phyloP scores from a whole-genome alignment of 768 basidiomycete genomes.

The Amanita fuliginea region DNA sequence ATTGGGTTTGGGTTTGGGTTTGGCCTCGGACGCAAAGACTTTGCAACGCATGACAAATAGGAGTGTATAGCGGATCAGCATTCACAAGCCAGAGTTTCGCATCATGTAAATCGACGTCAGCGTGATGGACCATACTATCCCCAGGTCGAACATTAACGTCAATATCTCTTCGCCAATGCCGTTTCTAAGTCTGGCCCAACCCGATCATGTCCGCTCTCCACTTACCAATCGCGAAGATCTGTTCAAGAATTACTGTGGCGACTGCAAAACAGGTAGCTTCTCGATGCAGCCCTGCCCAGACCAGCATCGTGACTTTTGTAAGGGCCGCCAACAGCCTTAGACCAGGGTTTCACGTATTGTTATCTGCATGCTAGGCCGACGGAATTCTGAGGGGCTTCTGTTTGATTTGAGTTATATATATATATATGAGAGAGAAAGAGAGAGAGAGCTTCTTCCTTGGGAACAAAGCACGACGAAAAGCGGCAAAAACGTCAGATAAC shows the following conservation, averaged over 20 bases:
- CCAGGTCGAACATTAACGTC: background rate
- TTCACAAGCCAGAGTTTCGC: background rate
- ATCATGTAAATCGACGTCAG: background rate
- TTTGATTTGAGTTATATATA: too few species aligned
- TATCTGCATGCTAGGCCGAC: too few species aligned
- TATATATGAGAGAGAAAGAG: too few species aligned
- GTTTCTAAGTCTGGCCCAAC: background rate
- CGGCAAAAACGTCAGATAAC: background rate
- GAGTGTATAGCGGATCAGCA: background rate
- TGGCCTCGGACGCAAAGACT: too few species aligned
- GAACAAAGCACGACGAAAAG: background rate
- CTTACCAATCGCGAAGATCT: background rate
- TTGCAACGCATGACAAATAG: background rate
- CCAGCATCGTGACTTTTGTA: too few species aligned
- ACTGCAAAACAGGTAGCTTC: background rate
- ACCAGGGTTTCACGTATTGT: too few species aligned
- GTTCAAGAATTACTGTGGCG: background rate
- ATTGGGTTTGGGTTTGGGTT: background rate
- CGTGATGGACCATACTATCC: background rate
- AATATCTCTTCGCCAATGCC: background rate
- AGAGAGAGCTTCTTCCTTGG: too few species aligned
- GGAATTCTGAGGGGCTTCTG: too few species aligned
- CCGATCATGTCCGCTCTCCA: slow-evolving; percentile 2
- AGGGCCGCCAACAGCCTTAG: too few species aligned
- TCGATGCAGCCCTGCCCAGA: background rate